Evolutionary conservation across 2,329 filamentous ascomycete species (phyloP), one percentile per base, ranked within the genome.

Genomic region (Nothopassalora personata): DNA sequence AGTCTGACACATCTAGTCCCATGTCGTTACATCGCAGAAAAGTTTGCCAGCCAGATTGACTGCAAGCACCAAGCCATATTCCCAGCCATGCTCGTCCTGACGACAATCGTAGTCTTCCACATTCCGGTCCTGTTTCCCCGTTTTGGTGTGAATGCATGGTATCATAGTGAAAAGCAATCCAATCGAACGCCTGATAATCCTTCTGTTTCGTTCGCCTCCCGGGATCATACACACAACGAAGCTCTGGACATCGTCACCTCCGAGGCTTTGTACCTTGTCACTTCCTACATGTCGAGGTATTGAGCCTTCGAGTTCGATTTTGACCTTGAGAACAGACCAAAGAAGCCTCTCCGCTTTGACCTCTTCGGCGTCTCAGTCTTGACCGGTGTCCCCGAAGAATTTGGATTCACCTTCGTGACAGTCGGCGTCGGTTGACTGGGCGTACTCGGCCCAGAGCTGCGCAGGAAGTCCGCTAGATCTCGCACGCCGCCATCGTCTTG

Each of bases 381-480:
- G 46, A 27, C 46, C 4, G 18, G 6, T 13, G 13, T 49, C 19
- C 28, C 28, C 18, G 46, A 49, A 6, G 46, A 13, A 4, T 2
- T 13, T 18, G 13, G 19, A 8, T 28, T 30, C 3, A 28, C 3
- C 2, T 28, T 49, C 46, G 19, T 28, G 28, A 10, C 11, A 28
- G 19, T 30, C 19, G 46, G 23, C 13, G 28, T 30, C 5, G 46
- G 13, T 18, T 49, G 19, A 27, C 19, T 49, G 1, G 46, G 23
- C 19, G 19, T 33, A 30, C 53, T 39, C 5, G 64, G 62, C 30
- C 57, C 63, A 19, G 59, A 58, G 31, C 56, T 61, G 13, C 61
- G 36, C 31, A 64, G 46, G 33, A 62, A 65, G 18, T 64, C 63
- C 7, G 64, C 62, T 3, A 65, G 60, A 52, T 66, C 62, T 43